Base-by-base conservation (phyloP, 2,329 filamentous ascomycete species). In the Nothophoma quercina region DNA sequence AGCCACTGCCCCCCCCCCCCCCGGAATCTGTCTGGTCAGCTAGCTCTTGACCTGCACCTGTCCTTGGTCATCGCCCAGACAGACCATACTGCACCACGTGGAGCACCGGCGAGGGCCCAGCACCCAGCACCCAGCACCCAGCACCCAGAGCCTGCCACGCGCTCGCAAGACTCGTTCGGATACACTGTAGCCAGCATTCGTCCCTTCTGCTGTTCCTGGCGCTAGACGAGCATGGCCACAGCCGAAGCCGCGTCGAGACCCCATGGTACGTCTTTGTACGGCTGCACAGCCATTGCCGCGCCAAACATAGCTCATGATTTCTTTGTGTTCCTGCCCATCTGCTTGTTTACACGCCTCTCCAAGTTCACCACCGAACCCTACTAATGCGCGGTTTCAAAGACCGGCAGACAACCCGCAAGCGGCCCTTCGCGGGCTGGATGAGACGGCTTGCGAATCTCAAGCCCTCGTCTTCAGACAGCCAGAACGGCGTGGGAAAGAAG, bases 401-500 rank as follows among this genome's bases (percentile, higher is more conserved):
- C 43, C 76, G 58, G 64, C 76, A 92, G 89, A 92, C 74, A 85
- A 86, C 62, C 81, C 89, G 91, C 61, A 88, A 92, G 65, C 87
- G 90, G 59, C 93, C 93, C 19, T 98, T 98, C 72, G 85, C 93
- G 38, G 90, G 88, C 63, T 96, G 93, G 89, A 91, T 99, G 81
- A 96, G 93, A 81, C 93, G 93, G 69, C 85, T 98, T 51, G 88
- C 92, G 56, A 93, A 88, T 73, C 88, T 96, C 77, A 97, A 96
- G 75, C 87, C 87, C 4, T 88, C 87, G 2, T 89, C 87, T 25
- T 85, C 83, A 58, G 82, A 85, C 55, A 75, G 80, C 13, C 69
- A 74, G 46, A 72, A 71, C 57, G 66, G 57, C 58, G 70, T 62
- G 53, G 69, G 64, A 40, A 79, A 79, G 69, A 78, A 79, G 64